These are phyloP conservation scores for Alternaria sp. DNA, from an alignment of 2,329 filamentous ascomycete genomes.

Conservation along the genomic window DNA sequence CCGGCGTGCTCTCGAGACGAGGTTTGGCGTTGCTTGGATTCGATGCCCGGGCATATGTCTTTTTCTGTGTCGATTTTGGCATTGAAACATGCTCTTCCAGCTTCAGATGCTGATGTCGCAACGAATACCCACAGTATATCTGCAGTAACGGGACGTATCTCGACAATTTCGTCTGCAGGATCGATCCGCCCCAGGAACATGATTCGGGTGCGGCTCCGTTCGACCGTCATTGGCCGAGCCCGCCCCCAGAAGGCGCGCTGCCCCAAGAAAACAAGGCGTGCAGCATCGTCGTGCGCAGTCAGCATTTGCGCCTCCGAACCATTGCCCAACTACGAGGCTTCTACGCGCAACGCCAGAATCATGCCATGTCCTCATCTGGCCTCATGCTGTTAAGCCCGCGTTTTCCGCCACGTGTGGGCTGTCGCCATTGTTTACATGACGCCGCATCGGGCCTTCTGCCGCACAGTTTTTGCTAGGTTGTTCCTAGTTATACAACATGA, in stretches of 20 bases:
- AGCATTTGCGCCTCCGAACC: not conserved
- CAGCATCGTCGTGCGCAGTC: not conserved
- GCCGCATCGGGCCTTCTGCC: not conserved
- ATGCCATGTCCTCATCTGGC: not conserved
- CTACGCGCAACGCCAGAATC: not conserved
- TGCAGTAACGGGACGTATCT: not conserved
- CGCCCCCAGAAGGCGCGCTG: not conserved
- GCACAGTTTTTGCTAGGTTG: not conserved
- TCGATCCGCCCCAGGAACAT: not conserved
- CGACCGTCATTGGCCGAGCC: not conserved
- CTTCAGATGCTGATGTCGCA: not conserved
- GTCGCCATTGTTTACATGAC: not conserved
- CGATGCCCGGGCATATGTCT: not conserved
- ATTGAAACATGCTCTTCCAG: not conserved
- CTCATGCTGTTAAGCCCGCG: not conserved
- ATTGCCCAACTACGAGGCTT: not conserved
- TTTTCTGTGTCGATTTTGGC: too few species aligned
- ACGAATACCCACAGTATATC: not conserved
- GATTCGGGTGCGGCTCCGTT: not conserved
- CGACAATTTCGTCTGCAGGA: not conserved
- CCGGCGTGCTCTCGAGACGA: not conserved
- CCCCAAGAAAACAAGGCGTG: not conserved
- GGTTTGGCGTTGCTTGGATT: not conserved
- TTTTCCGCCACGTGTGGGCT: not conserved
- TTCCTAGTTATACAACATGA: not conserved